Evolutionary conservation across 192 early-diverging fungal genomes (phyloP).

Genomic region (Coemansia sp.): DNA sequence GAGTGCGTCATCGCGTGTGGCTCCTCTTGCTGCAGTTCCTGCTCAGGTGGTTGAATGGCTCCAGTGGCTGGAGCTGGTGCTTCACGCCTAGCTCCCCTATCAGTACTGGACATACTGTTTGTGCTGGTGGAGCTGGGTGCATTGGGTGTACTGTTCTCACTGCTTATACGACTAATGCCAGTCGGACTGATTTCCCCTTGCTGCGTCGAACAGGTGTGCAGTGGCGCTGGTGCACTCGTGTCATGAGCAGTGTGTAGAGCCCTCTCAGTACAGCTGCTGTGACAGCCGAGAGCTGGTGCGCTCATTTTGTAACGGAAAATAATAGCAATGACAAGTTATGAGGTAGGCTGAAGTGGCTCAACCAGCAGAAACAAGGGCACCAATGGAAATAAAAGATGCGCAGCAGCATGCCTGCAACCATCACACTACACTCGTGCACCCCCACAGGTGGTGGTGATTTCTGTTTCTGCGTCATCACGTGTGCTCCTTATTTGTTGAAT

Average conservation of each 20-base stretch:
- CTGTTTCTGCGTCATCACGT: neutral
- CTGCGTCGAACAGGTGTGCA: neutral
- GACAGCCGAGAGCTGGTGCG: neutral
- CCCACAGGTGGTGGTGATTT: neutral
- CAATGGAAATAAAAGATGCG: neutral
- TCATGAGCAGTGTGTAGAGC: neutral
- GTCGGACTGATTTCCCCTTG: neutral
- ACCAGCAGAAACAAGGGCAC: neutral
- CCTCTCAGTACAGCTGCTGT: neutral
- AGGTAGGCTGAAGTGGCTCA: neutral
- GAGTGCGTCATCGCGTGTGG: neutral
- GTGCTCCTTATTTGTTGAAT: neutral
- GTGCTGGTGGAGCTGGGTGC: neutral
- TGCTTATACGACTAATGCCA: neutral
- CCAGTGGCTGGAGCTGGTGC: neutral
- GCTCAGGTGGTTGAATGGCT: neutral
- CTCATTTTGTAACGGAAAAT: slow-evolving; percentile 1
- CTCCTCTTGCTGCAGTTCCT: neutral
- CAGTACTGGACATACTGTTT: neutral
- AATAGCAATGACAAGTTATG: slow-evolving; percentile 1
- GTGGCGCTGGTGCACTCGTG: neutral
- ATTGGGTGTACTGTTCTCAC: slow-evolving; percentile 1
- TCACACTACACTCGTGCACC: neutral
- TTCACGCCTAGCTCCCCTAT: neutral
- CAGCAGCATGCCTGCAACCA: neutral